These are phyloP conservation scores for Podospora sp. DNA, from an alignment of 495 filamentous ascomycete genomes.

Conservation along the genomic window DNA sequence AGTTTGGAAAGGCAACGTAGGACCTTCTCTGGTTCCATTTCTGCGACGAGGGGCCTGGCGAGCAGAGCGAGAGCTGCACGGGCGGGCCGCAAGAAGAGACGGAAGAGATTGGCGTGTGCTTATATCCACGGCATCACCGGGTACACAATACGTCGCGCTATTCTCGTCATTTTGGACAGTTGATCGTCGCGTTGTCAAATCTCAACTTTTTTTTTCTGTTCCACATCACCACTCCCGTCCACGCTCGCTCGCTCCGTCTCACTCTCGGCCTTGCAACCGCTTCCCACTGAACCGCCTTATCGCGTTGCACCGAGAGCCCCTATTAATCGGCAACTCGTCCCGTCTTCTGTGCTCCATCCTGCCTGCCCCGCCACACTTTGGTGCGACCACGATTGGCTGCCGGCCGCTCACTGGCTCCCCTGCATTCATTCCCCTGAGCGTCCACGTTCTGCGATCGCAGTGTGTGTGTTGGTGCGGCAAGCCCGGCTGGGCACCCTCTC, in stretches of 20 bases:
- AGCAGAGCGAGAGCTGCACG: conserved; percentile 21
- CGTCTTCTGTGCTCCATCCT: not conserved
- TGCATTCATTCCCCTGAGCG: conserved; percentile 12
- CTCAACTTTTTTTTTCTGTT: no score
- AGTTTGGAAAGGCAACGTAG: conserved; percentile 26
- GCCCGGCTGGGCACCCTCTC: conserved; percentile 14
- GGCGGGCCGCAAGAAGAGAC: conserved; percentile 13
- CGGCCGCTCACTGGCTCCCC: not conserved
- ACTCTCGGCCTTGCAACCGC: not conserved
- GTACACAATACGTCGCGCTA: not conserved
- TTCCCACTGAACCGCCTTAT: not conserved
- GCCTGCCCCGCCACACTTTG: conserved; percentile 6
- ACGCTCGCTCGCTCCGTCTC: no score
- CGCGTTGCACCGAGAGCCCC: conserved; percentile 4
- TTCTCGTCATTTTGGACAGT: not conserved
- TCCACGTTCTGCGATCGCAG: conserved; percentile 6
- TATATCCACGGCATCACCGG: conserved; percentile 8
- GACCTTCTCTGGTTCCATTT: conserved; percentile 15
- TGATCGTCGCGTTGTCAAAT: conserved; percentile 4
- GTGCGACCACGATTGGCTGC: conserved; percentile 11
- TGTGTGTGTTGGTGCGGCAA: conserved; percentile 8
- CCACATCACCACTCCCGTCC: not conserved
- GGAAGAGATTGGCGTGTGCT: conserved; percentile 12
- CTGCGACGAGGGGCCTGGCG: conserved; percentile 13
- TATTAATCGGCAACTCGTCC: conserved; percentile 32